Evolutionary conservation across 1,284 basidiomycete genomes (phyloP), one percentile per base, ranked within the genome.

Genomic region (Papiliotrema flavescens): DNA sequence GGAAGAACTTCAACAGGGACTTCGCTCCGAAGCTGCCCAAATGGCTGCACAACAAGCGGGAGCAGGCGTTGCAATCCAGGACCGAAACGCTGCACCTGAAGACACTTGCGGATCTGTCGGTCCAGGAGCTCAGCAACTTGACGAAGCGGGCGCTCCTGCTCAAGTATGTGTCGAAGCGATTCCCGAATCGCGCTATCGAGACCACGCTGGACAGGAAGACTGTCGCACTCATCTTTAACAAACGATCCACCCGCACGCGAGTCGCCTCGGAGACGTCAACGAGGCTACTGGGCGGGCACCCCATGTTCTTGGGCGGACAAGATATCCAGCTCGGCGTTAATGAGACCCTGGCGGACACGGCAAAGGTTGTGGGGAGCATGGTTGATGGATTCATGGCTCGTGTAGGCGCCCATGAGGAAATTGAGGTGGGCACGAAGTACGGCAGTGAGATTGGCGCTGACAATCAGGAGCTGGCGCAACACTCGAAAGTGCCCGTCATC

Each of bases 291-390:
- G 93, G 92, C 24, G 95, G 94, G 2, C 85, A 87, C n/a, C 85
- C 93, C 0, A 81, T 98, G 64, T 98, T 98, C 77, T 80, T 98
- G n/a, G 90, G 93, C 2, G 80, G 79, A 41, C 85, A 88, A 1
- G 95, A 98, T 73, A 96, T 98, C 56, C 95, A 98, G 70, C 80
- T 98, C 32, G 95, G 95, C 51, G 94, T 98, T 34, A 98, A 98
- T 75, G 95, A 98, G 81, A 85, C 80, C 41, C 74, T 86, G 19
- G 81, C 88, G 47, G 96, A 98, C 78, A 86, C 89, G 0, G 88
- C 90, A 14, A 74, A 69, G 56, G 90, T 98, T 15, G 83, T 96
- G 59, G 87, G 90, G 19, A 89, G 90, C 17, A 97, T 98, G 94
- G 89, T 87, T 53, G 88, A 98, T 75, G 96, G 95, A 19, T 91